These are phyloP conservation scores for Xylariaceae sp. DNA, from an alignment of 2,329 filamentous ascomycete genomes.

Conservation along the genomic window DNA sequence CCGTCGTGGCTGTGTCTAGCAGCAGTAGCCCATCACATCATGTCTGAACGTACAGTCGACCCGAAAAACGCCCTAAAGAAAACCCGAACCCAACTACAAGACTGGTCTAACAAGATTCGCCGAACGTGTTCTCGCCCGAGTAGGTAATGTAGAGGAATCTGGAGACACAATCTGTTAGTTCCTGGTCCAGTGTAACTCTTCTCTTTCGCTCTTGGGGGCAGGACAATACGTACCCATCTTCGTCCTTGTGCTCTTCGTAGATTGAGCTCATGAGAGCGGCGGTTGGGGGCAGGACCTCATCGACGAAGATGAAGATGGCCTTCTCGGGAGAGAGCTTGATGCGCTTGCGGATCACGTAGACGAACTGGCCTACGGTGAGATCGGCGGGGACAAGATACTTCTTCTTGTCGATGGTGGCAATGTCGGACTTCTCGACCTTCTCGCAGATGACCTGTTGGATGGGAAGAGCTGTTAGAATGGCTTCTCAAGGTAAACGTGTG, in stretches of 20 bases:
- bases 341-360: constrained; percentile 99
- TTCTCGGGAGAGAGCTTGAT: constrained; percentile 99
- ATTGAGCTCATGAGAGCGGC: constrained; percentile 99
- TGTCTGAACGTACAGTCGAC: constrained; percentile 26
- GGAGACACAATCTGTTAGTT: constrained; percentile 5
- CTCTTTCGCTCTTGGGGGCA: neutral
- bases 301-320: constrained; percentile 99
- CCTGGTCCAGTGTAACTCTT: constrained; percentile 12
- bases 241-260: constrained; percentile 97
- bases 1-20: constrained; percentile 3
- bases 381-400: constrained; percentile 98
- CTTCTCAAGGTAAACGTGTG: too few relatives aligned
- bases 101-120: constrained; percentile 44
- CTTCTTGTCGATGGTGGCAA: constrained; percentile 99
- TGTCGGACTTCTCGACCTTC: constrained; percentile 99
- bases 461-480: constrained; percentile 20
- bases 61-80: constrained; percentile 20
- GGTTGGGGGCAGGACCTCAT: constrained; percentile 94
- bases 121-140: constrained; percentile 99
- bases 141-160: constrained; percentile 99
- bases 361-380: constrained; percentile 97
- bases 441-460: constrained; percentile 86
- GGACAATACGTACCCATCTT: constrained; percentile 57
- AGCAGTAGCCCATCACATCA: constrained; percentile 23
- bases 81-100: constrained; percentile 13